Base-by-base conservation (phyloP, 345 rosid species). In the Pugionium cornutum region DNA sequence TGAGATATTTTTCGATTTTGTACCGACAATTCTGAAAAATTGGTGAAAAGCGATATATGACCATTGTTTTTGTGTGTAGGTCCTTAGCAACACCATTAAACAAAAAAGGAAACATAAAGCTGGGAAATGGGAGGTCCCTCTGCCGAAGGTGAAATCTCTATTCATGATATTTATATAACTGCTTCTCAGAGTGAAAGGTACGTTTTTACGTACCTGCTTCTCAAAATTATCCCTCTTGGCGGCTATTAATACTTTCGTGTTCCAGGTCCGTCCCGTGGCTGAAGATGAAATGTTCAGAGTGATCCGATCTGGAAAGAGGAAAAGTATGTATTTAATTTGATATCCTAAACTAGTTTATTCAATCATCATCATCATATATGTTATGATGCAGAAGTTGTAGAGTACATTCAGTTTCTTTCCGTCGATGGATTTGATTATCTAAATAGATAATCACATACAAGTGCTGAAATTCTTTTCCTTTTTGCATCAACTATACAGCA, bases 261-360 rank as follows among this genome's bases (percentile, higher is more conserved):
- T 82, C 33, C 79, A 94, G 97, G 97, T 90, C 10, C 87, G 99
- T 78, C 99, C 96, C 10, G 95, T 94, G 8, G 99, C 99, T 10
- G 99, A 94, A 76, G 99, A 94, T 75, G 99, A 92, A 71, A 89
- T 92, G 97, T 89, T 92, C 64, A 88, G 86, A 83, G 97, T 92
- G 59, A 50, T 92, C 66, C 80, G 97, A 60, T 49, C 97, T 30
- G 99, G 99, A 18, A 92, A 92, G 75, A 60, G 97, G 39, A 92
- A 82, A 70, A 88, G 98, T 92, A 78, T 77, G 89, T 49, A 33
- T 34, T 64, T 49, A 4, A 2, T 63, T 63, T 54, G 7, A 6
- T 6, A 31, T 47, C 0, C 4, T 37, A 4, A 18, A 43, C 3
- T 50, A 18, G 18, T 8, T n/a, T 18, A 27, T 49, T 10, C 4